Evolutionary conservation across 2,329 filamentous ascomycete genomes (phyloP), one percentile per base, ranked within the genome.

Genomic region (Intubia oerlemansii): DNA sequence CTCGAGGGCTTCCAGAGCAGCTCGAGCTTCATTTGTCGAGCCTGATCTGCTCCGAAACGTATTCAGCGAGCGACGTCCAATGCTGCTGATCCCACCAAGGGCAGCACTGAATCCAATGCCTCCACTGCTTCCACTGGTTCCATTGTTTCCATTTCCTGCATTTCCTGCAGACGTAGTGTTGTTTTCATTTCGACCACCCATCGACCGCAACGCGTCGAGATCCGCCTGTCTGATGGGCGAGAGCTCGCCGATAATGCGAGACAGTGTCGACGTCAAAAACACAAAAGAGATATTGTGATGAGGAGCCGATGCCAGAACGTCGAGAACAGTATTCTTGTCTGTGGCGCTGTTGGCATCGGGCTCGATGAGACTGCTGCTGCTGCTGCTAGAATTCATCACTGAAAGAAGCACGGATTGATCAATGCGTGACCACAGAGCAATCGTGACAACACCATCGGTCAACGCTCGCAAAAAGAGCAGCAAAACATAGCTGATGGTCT

Each of bases 271-370:
- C 0, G 75, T 80, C 11, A 93, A 54, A 38, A 93, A 82, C 3
- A 91, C 77, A 42, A 93, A 91, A 0, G 77, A 76, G 31, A 92
- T 84, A 44, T 81, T 88, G 50, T 91, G 76, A 28, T 74, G 73
- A 0, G 81, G 77, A 0, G 67, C 62, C 2, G 63, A 56, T 0
- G 74, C 64, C 3, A 93, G 59, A 3, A 74, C 62, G 38, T 93
- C 84, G 5, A 92, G 64, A 2, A 88, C 47, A 4, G 51, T 43
- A 0, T 49, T 50, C 42, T 63, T 66, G 38, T 56, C 50, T 21
- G 62, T 51, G 13, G 62, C 52, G 10, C 38, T 33, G 2, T 36
- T 11, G 1, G 40, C 27, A 12, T 35, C 39, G 8, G 17, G 31
- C 32, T 19, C 36, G 5, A 25, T 10, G 1, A 27, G 29, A 12